A percentile compares a stretch with the other conserved stretches of the same genome.
These are phyloP conservation scores for Kurtzmaniella quercitrusa DNA, from an alignment of 1,139 yeast genomes.

Conservation along the genomic window DNA sequence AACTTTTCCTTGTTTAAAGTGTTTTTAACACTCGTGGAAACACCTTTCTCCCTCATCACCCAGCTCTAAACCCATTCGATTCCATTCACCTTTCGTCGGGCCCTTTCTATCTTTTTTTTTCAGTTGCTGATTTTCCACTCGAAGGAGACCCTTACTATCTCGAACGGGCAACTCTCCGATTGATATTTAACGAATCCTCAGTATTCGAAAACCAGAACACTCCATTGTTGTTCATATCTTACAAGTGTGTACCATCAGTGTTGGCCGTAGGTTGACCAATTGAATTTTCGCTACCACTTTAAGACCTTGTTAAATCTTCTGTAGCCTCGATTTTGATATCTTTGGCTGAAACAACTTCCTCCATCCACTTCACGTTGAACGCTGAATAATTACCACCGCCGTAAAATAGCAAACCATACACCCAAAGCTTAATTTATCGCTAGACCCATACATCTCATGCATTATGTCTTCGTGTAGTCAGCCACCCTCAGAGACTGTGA, in stretches of 20 bases:
- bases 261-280: no score
- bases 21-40: no score
- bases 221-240: no score
- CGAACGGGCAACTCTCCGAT: slow-evolving; percentile 1
- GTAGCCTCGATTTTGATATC: no score
- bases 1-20: background rate
- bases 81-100: background rate
- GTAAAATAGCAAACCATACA: no score
- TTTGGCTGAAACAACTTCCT: no score
- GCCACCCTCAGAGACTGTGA: background rate
- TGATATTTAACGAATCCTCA: background rate
- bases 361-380: no score
- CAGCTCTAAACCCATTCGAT: background rate
- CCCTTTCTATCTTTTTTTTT: background rate
- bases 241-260: background rate
- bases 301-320: no score
- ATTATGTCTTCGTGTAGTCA: background rate
- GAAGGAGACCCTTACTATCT: background rate
- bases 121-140: background rate
- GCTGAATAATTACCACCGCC: no score
- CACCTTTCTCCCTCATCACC: no score
- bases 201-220: no score
- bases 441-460: background rate
- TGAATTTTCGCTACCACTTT: no score
- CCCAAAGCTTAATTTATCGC: background rate